Conservation (phyloP, 306 rosid genomes). For the Fagus crenata region DNA sequence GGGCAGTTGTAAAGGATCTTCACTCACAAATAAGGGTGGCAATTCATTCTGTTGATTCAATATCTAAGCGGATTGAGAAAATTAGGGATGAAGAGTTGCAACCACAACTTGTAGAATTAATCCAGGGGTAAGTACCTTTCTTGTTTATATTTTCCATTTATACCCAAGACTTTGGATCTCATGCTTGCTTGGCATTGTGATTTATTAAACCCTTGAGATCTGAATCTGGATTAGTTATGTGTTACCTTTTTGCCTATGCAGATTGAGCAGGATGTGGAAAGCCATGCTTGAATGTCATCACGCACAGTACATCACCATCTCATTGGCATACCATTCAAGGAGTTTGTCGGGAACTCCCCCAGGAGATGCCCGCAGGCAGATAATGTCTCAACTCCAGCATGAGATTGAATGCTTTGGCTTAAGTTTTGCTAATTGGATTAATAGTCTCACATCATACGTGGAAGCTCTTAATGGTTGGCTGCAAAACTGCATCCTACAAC, state of each 20-base stretch:
- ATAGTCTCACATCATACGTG: conserved; percentile 79
- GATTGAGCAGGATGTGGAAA: conserved; percentile 92
- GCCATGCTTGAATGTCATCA: conserved; percentile 98
- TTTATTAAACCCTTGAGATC: not conserved
- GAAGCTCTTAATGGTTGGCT: conserved; percentile 88
- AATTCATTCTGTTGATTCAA: conserved; percentile 80
- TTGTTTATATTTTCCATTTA: not conserved
- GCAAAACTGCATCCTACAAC: conserved; percentile 69
- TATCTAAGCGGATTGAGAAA: conserved; percentile 81
- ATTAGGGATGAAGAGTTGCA: conserved; percentile 94
- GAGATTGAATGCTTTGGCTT: conserved; percentile 86
- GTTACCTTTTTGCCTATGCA: conserved; percentile 32
- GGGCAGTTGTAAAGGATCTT: conserved; percentile 84
- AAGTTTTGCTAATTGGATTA: conserved; percentile 93
- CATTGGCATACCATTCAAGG: conserved; percentile 88
- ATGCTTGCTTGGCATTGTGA: not conserved
- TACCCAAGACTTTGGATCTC: not conserved
- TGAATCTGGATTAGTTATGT: not conserved
- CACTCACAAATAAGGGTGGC: conserved; percentile 85
- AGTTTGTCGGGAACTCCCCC: conserved; percentile 47
- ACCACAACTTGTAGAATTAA: conserved; percentile 78
- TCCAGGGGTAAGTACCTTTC: conserved; percentile 61
- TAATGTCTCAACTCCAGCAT: conserved; percentile 56
- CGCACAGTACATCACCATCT: conserved; percentile 94
- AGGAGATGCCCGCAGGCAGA: conserved; percentile 60